These are phyloP conservation scores for Diplocarpon mali DNA, from an alignment of 2,329 filamentous ascomycete species.

Conservation along the genomic window DNA sequence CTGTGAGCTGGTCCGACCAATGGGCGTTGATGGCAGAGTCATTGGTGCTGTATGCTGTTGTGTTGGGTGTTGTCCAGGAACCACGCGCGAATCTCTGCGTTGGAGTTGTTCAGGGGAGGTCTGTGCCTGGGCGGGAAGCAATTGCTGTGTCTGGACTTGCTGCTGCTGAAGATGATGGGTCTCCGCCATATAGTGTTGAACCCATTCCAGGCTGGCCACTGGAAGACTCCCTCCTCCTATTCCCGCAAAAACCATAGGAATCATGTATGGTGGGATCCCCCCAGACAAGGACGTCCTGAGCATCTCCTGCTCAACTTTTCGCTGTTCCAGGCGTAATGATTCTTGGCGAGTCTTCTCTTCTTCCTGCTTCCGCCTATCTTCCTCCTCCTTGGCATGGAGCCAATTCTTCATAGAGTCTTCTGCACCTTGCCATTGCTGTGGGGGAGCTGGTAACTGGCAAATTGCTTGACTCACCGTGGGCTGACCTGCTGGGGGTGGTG, in stretches of 20 bases:
- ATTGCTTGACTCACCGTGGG: no score
- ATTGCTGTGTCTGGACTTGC: slow-evolving; percentile 24
- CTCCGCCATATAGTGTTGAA: slow-evolving; percentile 53
- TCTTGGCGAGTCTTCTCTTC: slow-evolving; percentile 58
- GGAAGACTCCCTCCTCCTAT: slow-evolving; percentile 54
- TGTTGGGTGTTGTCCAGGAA: slow-evolving; percentile 15
- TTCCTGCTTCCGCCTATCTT: slow-evolving; percentile 63
- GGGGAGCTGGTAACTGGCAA: slow-evolving; percentile 47
- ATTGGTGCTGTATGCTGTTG: slow-evolving; percentile 21
- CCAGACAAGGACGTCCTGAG: slow-evolving; percentile 55
- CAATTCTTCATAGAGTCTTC: slow-evolving; percentile 64
- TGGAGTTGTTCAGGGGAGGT: slow-evolving; percentile 44
- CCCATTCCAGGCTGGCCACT: slow-evolving; percentile 53
- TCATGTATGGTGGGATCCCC: slow-evolving; percentile 62
- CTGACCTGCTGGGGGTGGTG: slow-evolving; percentile 29
- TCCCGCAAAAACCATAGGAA: slow-evolving; percentile 64
- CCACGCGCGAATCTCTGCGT: slow-evolving; percentile 39
- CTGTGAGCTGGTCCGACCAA: slow-evolving; percentile 18
- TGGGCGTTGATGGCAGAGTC: slow-evolving; percentile 25
- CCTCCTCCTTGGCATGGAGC: slow-evolving; percentile 60
- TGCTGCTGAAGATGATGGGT: slow-evolving; percentile 34
- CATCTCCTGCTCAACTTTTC: slow-evolving; percentile 63
- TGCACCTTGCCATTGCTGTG: slow-evolving; percentile 53
- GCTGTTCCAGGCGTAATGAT: slow-evolving; percentile 56
- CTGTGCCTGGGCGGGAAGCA: slow-evolving; percentile 37